Evolutionary conservation across 2,329 filamentous ascomycete species (phyloP), one percentile per base, ranked within the genome.

Genomic region (Talaromyces sp.): DNA sequence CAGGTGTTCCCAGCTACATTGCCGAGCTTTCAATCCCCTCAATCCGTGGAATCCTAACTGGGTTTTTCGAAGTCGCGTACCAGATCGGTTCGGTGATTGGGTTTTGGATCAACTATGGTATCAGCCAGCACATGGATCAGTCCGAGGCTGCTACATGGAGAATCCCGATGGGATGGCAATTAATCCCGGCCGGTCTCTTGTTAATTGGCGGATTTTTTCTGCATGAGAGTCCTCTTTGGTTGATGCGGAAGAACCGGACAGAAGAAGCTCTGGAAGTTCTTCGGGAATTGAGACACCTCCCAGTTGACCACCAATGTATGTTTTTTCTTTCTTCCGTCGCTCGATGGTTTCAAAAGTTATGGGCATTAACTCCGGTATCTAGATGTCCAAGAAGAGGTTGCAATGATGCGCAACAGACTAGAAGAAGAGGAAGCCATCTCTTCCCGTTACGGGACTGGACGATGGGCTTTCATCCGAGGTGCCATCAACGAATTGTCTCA

Each of bases 171-270:
- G 75, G 73, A 11, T 66, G 77, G 38, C 76, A 78, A 62, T 64
- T 78, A 29, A 71, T 78, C 54, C 76, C 76, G 0, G 67, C 74
- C 8, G 75, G 74, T 27, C 61, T 81, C 14, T 68, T 80, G 4
- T 77, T 87, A 52, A 67, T 80, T 27, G 84, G 84, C 0, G 77
- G 86, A 19, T 80, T 85, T 69, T 86, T 86, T 73, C 82, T 88
- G 65, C 85, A 84, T 0, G 83, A 83, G 64, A 88, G 81, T 55
- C 89, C 89, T 0, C 82, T 89, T 58, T 91, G 88, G 88, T 77
- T 91, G 6, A 88, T 88, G 5, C 81, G 81, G 14, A 82, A 87
- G 66, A 87, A 87, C 63, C 81, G 85, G 1, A 88, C 86, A 80
- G 86, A 89, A 27, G 84, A 90, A 68, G 84, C 85, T 0, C 77